A percentile compares a stretch with the other conserved stretches of the same genome.
These are phyloP conservation scores for Nicotiana knightiana DNA, from an alignment of 257 asterid species.

Conservation along the genomic window DNA sequence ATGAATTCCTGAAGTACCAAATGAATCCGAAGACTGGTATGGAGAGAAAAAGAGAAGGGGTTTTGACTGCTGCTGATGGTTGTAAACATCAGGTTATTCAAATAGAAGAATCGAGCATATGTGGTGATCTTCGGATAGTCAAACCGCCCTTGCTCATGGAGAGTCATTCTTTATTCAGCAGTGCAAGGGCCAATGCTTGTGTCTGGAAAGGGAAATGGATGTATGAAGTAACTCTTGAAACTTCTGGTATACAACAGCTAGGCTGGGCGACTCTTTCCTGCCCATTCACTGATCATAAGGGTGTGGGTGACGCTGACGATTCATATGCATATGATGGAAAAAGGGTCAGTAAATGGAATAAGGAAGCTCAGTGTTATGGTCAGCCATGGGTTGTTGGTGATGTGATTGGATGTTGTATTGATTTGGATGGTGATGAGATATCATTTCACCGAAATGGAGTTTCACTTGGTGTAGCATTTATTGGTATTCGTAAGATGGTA, in stretches of 20 bases:
- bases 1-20: slow-evolving; percentile 45
- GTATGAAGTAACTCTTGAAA: slow-evolving; percentile 94
- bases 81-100: slow-evolving; percentile 37
- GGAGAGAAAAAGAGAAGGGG: slow-evolving; percentile 45
- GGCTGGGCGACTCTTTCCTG: slow-evolving; percentile 94
- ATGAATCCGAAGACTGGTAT: slow-evolving; percentile 28
- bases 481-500: slow-evolving; percentile 81
- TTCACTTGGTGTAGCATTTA: slow-evolving; percentile 89
- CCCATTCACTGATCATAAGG: slow-evolving; percentile 81
- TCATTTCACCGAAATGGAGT: slow-evolving; percentile 73
- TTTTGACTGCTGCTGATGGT: slow-evolving; percentile 39
- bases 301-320: slow-evolving; percentile 94
- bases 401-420: slow-evolving; percentile 92
- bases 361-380: slow-evolving; percentile 70
- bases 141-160: slow-evolving; percentile 70
- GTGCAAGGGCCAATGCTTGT: slow-evolving; percentile 80
- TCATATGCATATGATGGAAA: slow-evolving; percentile 95
- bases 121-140: slow-evolving; percentile 71
- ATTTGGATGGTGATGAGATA: slow-evolving; percentile 71
- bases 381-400: slow-evolving; percentile 97
- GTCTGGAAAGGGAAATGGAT: slow-evolving; percentile 99
- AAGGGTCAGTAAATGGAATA: slow-evolving; percentile 86
- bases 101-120: slow-evolving; percentile 75
- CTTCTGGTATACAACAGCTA: slow-evolving; percentile 86
- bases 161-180: slow-evolving; percentile 83